Evolutionary conservation across 202 grass and related monocot species (phyloP), one percentile per base, ranked within the genome.

Genomic region (Panicum virgatum): DNA sequence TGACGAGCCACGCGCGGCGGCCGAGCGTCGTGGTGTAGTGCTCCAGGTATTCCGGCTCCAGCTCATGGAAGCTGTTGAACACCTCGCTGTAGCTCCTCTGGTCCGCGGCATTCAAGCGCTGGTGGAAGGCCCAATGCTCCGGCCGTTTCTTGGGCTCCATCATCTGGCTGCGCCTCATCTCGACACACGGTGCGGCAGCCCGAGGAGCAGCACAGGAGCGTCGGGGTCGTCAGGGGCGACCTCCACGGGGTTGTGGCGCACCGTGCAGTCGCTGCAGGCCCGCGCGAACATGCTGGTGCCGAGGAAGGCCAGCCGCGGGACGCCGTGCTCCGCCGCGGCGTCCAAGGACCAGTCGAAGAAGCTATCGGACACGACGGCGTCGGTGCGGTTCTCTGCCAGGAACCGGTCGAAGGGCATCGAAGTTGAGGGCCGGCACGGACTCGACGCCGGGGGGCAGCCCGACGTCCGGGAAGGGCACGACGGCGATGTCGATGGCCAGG

Each of bases 31-130:
- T 47, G 9, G 32, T 63, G 83, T 86, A 89, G 84, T 97, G 73
- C n/a, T 80, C 74, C 13, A 77, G 32, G 72, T 86, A 97, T 23
- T 89, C 86, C 4, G 81, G 42, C 61, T 93, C 93, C 30, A 97
- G 66, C 3, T 87, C 84, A 39, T 78, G 69, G 88, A 91, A 93
- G 77, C 88, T 93, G 45, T 97, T 97, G 15, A 77, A 74, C 37
- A 97, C 20, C 29, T 92, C 93, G 50, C 90, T 88, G 43, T 70
- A 91, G 80, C 93, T 83, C 37, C 46, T 65, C 60, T 61, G 9
- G 72, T 93, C 86, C 1, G 66, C 78, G 42, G 60, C 74, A 70
- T 38, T 51, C 7, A 77, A 0, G 44, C 56, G 34, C 71, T 72
- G 46, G 29, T 69, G 3, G 0, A 81, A 19, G 3, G 22, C 4